Conservation (phyloP, 768 basidiomycete genomes). For the Kwoniella dejecticola region DNA sequence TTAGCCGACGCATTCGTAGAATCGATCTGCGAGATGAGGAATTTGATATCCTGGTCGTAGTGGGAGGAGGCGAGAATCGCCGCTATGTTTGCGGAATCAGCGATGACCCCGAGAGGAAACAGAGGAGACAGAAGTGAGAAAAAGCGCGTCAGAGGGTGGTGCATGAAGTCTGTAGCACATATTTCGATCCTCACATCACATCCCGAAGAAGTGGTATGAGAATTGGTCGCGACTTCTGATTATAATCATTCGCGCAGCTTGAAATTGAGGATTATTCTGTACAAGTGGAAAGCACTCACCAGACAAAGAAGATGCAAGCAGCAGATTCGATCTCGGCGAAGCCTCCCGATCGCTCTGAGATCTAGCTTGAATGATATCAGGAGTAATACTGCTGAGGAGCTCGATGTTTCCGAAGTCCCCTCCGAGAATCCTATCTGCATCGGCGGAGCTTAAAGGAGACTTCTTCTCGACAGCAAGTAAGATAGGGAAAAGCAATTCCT, state of each 20-base stretch:
- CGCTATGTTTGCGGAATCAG: constrained; percentile 57
- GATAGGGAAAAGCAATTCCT: constrained; percentile 68
- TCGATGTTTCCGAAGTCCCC: constrained; percentile 16
- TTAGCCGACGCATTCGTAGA: constrained; percentile 62
- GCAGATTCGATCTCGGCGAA: constrained; percentile 12
- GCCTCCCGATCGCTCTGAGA: background rate
- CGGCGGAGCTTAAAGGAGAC: background rate
- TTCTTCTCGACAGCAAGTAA: constrained; percentile 15
- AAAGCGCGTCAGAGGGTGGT: constrained; percentile 18
- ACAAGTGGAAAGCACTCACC: constrained; percentile 7
- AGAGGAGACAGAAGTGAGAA: background rate
- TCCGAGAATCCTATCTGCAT: constrained; percentile 55
- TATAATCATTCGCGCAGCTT: constrained; percentile 16
- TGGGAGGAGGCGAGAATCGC: constrained; percentile 66
- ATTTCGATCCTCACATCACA: background rate
- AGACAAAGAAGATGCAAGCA: constrained; percentile 11
- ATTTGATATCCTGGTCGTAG: constrained; percentile 58
- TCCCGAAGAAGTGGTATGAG: background rate
- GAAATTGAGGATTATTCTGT: background rate
- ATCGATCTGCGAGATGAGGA: constrained; percentile 62
- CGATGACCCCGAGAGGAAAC: background rate
- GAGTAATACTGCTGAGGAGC: constrained; percentile 4
- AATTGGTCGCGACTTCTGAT: constrained; percentile 17
- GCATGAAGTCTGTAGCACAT: constrained; percentile 24
- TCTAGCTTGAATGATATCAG: constrained; percentile 17